These are phyloP conservation scores for Hevea brasiliensis DNA, from an alignment of 345 rosid genomes.

Conservation along the genomic window DNA sequence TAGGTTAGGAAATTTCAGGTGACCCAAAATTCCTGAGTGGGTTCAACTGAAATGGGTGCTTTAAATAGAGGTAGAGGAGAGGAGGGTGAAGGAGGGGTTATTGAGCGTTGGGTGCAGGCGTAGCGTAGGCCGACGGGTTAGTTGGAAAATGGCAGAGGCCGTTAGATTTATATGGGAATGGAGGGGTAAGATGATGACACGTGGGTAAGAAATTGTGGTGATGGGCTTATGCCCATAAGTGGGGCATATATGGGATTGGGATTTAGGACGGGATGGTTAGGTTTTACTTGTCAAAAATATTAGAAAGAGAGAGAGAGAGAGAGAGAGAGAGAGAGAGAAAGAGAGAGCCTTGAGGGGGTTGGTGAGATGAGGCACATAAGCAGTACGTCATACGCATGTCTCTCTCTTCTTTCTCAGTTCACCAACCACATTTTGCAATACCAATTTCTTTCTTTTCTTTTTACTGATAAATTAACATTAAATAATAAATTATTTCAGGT, in stretches of 20 bases:
- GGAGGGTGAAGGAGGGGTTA: background rate
- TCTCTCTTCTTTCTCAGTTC: no score
- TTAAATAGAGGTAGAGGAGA: conserved; percentile 24
- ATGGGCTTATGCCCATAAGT: background rate
- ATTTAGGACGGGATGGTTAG: no score
- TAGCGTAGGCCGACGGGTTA: conserved; percentile 41
- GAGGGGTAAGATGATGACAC: conserved; percentile 25
- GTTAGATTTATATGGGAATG: conserved; percentile 20
- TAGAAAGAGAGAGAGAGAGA: no score
- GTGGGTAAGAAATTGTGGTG: background rate
- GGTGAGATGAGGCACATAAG: no score
- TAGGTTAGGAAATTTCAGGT: conserved; percentile 22
- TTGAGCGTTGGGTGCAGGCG: conserved; percentile 23
- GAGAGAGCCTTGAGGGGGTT: no score
- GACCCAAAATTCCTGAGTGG: conserved; percentile 25
- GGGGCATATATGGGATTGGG: background rate
- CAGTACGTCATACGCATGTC: no score
- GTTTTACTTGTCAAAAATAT: no score
- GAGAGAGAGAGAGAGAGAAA: no score
- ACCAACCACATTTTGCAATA: no score
- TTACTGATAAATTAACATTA: no score
- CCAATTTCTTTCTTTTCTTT: no score
- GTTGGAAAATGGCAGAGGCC: conserved; percentile 34
- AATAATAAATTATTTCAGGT: no score
- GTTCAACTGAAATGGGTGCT: conserved; percentile 1